Conservation (phyloP, 225 moss, liverwort and hornwort genomes). For the Sphagnum tenellum region DNA sequence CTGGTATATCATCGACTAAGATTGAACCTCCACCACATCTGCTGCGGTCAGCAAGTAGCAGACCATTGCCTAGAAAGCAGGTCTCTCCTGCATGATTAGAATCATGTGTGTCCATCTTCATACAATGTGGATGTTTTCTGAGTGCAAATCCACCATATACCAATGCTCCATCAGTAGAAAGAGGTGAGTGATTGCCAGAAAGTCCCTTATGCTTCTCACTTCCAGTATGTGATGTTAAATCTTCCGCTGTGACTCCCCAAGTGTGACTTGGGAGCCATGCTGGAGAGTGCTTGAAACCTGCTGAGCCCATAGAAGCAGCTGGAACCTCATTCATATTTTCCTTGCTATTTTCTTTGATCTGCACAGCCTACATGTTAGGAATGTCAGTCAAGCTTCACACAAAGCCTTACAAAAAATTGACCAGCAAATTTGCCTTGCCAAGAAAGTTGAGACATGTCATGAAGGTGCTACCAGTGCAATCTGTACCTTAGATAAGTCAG, state of each 20-base stretch:
- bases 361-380: slow-evolving; percentile 11
- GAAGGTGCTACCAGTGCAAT: no score
- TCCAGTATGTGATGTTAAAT: slow-evolving; percentile 29
- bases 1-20: slow-evolving; percentile 44
- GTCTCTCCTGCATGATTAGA: slow-evolving; percentile 40
- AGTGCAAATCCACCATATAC: slow-evolving; percentile 16
- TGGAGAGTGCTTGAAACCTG: slow-evolving; percentile 30
- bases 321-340: slow-evolving; percentile 55
- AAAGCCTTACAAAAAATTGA: no score
- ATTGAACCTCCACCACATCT: slow-evolving; percentile 33
- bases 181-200: slow-evolving; percentile 14
- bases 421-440: no score
- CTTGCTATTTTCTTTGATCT: slow-evolving; percentile 54
- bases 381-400: no score
- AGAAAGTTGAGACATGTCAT: no score
- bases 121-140: slow-evolving; percentile 24
- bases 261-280: slow-evolving; percentile 18
- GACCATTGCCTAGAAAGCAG: slow-evolving; percentile 38
- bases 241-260: slow-evolving; percentile 34
- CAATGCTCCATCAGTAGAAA: no score
- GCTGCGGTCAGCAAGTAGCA: slow-evolving; percentile 30
- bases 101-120: slow-evolving; percentile 27
- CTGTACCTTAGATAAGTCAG: slow-evolving; percentile 59
- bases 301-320: slow-evolving; percentile 22
- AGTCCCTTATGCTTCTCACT: slow-evolving; percentile 27